Evolutionary conservation across 495 filamentous ascomycete genomes (phyloP).

Genomic region (Acidiella bohemica): DNA sequence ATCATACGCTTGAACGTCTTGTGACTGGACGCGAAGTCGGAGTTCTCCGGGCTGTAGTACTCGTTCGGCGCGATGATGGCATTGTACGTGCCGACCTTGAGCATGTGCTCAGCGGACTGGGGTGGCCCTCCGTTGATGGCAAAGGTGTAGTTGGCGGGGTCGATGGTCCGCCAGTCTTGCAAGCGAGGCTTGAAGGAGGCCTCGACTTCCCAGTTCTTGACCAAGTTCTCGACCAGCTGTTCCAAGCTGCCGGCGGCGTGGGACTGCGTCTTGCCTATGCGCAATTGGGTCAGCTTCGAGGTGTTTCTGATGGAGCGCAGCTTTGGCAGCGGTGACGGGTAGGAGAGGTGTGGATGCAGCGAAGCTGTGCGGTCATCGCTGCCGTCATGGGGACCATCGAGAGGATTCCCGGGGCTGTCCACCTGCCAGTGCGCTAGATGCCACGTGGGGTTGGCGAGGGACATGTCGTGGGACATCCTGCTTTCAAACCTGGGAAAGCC

Average conservation of each 20-base stretch:
- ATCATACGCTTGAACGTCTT: slow-evolving; percentile 59
- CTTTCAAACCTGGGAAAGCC: background rate
- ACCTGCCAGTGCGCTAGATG: background rate
- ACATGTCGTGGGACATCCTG: background rate
- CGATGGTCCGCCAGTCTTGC: slow-evolving; percentile 50
- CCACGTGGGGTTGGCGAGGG: slow-evolving; percentile 1
- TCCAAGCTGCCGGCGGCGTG: slow-evolving; percentile 44
- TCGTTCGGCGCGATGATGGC: slow-evolving; percentile 46
- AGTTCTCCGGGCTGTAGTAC: slow-evolving; percentile 46
- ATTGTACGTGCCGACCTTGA: slow-evolving; percentile 54
- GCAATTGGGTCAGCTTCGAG: too few species aligned
- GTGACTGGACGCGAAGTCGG: slow-evolving; percentile 45
- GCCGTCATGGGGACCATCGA: too few species aligned
- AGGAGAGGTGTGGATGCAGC: too few species aligned
- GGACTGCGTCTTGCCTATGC: slow-evolving; percentile 39
- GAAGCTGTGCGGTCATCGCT: too few species aligned
- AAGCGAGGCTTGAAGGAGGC: slow-evolving; percentile 49
- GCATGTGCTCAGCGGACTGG: slow-evolving; percentile 48
- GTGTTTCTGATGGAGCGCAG: too few species aligned
- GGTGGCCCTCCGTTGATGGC: slow-evolving; percentile 45
- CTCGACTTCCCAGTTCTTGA: slow-evolving; percentile 63
- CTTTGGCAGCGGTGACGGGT: too few species aligned
- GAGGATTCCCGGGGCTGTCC: too few species aligned
- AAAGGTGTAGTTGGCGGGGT: slow-evolving; percentile 42
- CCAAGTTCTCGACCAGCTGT: slow-evolving; percentile 49